A percentile compares a stretch with the other conserved stretches of the same genome.
These are phyloP conservation scores for Pyropia yezoensis DNA, from an alignment of 23 red algal species.

Conservation along the genomic window DNA sequence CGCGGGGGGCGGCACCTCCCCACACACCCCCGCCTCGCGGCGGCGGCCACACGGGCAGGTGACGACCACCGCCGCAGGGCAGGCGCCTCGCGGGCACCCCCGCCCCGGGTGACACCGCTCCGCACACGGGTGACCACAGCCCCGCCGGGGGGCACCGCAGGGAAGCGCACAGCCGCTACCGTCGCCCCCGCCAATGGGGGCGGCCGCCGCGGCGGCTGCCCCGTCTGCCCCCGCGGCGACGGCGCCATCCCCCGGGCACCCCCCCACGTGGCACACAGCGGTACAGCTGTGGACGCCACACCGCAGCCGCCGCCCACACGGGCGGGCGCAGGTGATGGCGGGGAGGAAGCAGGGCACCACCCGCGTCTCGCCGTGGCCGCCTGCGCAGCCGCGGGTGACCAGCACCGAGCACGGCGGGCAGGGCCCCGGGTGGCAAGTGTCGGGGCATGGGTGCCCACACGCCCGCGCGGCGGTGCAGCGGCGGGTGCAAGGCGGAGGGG, in stretches of 20 bases:
- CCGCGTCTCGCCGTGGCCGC: constrained; percentile 51
- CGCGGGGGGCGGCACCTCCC: neutral
- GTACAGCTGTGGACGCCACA: constrained; percentile 65
- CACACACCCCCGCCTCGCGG: constrained; percentile 36
- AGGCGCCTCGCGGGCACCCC: constrained; percentile 41
- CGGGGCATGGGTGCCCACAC: constrained; percentile 53
- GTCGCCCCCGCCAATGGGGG: too few relatives aligned
- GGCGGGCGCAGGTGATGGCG: constrained; percentile 33
- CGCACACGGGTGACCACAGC: constrained; percentile 46
- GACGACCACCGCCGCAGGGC: constrained; percentile 25
- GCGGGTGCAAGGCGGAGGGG: constrained; percentile 33
- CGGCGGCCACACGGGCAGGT: constrained; percentile 46
- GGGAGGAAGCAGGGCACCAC: constrained; percentile 28
- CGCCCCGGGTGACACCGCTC: constrained; percentile 43
- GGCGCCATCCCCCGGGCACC: constrained; percentile 3
- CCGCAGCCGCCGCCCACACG: constrained; percentile 42
- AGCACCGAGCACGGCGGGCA: constrained; percentile 59
- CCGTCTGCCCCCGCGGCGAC: too few relatives aligned
- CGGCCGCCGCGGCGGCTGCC: too few relatives aligned
- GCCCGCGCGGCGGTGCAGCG: constrained; percentile 11
- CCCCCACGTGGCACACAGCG: constrained; percentile 35
- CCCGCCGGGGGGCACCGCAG: constrained; percentile 29
- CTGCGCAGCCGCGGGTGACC: constrained; percentile 33
- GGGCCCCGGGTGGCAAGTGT: constrained; percentile 42
- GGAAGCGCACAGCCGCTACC: constrained; percentile 25